Conservation (phyloP, 192 early-diverging fungal species). For the Podila clonocystis region DNA sequence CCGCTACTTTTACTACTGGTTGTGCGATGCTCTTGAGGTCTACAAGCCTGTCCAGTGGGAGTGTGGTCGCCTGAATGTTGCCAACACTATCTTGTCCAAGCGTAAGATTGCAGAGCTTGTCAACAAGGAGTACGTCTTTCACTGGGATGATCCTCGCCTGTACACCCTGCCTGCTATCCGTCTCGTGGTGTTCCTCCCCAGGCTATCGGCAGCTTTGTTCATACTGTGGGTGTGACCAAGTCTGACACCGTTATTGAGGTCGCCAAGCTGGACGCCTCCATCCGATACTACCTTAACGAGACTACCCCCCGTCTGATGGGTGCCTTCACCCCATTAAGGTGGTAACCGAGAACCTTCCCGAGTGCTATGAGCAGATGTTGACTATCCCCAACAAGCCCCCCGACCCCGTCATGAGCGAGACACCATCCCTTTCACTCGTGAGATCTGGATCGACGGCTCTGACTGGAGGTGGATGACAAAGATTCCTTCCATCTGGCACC, state of each 20-base stretch:
- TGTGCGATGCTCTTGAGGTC: conserved; percentile 96
- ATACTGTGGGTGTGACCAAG: conserved; percentile 92
- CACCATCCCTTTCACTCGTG: conserved; percentile 88
- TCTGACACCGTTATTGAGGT: conserved; percentile 85
- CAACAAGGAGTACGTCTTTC: conserved; percentile 77
- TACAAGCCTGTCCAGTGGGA: conserved; percentile 99
- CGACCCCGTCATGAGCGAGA: conserved; percentile 86
- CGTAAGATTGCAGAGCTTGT: conserved; percentile 95
- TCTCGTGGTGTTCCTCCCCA: conserved; percentile 95
- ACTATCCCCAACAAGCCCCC: conserved; percentile 91
- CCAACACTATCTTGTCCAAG: conserved; percentile 97
- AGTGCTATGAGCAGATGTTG: conserved; percentile 81
- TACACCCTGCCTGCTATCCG: conserved; percentile 96
- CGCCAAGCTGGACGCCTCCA: conserved; percentile 91
- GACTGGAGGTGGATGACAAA: conserved; percentile 91
- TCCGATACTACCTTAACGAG: conserved; percentile 93
- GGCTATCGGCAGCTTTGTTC: conserved; percentile 98
- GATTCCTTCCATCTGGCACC: conserved; percentile 96
- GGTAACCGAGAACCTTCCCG: conserved; percentile 89
- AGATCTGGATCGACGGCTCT: conserved; percentile 93
- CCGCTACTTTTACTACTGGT: conserved; percentile 99
- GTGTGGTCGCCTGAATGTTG: conserved; percentile 93
- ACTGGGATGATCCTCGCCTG: conserved; percentile 98
- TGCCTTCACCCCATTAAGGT: conserved; percentile 87
- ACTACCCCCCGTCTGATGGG: conserved; percentile 95